Evolutionary conservation across 2,329 filamentous ascomycete species (phyloP).

Genomic region (Fusarium agapanthi): DNA sequence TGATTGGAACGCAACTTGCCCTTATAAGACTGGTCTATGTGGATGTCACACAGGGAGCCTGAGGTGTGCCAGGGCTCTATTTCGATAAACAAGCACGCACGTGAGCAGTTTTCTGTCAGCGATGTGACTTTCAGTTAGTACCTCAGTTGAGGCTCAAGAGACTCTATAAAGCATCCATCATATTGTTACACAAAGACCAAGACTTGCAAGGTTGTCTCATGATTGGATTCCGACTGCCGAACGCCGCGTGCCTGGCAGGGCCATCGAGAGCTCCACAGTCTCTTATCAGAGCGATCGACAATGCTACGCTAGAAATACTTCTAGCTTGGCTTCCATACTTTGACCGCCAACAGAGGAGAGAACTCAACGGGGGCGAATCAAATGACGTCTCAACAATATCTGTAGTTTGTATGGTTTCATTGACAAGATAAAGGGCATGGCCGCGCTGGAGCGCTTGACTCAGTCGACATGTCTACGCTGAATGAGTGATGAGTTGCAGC

Average conservation of each 20-base stretch:
- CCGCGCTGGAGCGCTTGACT: slow-evolving; percentile 2
- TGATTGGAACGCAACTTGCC: background rate
- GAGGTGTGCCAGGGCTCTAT: background rate
- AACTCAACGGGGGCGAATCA: slow-evolving; percentile 14
- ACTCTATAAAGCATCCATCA: background rate
- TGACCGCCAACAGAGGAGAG: slow-evolving; percentile 15
- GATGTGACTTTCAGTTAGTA: background rate
- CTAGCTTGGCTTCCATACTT: slow-evolving; percentile 14
- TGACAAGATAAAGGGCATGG: slow-evolving; percentile 18
- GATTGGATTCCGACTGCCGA: slow-evolving; percentile 24
- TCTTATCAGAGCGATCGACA: slow-evolving; percentile 27
- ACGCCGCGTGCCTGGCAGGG: slow-evolving; percentile 24
- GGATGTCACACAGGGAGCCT: background rate
- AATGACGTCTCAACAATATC: slow-evolving; percentile 30
- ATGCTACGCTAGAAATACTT: slow-evolving; percentile 11
- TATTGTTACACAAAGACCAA: background rate
- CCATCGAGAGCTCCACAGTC: background rate
- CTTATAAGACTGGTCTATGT: background rate
- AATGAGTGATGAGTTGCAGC: background rate
- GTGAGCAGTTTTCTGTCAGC: background rate
- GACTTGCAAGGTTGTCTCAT: background rate
- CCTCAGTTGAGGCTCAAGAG: background rate
- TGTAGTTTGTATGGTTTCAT: slow-evolving; percentile 5
- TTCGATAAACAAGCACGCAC: background rate
- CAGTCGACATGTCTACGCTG: background rate